phyloP scores from a whole-genome alignment of 495 filamentous ascomycete species.

The Extremus antarcticus region DNA sequence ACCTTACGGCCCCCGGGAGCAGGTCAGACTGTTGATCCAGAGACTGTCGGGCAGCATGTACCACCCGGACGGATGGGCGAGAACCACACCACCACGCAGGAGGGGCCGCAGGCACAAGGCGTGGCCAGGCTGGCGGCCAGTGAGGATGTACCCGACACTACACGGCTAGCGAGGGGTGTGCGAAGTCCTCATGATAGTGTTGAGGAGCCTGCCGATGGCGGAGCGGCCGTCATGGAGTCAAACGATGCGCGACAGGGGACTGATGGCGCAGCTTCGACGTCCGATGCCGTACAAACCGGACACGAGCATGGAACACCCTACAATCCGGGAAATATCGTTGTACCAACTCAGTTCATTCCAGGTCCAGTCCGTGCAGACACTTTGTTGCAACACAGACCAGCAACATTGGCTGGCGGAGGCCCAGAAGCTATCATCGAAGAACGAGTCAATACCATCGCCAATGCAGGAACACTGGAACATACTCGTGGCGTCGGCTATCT shows the following conservation, averaged over 20 bases:
- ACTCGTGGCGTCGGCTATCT: neutral
- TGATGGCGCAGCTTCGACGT: neutral
- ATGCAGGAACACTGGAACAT: neutral
- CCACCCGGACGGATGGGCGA: conserved; percentile 8
- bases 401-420: conserved; percentile 13
- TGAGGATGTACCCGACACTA: neutral
- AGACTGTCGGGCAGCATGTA: conserved; percentile 1
- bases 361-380: no score
- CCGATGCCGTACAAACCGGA: neutral
- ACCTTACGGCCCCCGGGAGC: conserved; percentile 2
- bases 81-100: conserved; percentile 4
- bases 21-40: neutral
- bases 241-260: neutral
- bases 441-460: conserved; percentile 5
- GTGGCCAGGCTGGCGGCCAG: neutral
- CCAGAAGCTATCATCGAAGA: conserved; percentile 11
- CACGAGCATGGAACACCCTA: neutral
- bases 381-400: neutral
- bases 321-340: neutral
- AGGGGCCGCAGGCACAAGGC: conserved; percentile 11
- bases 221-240: neutral
- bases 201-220: conserved; percentile 6
- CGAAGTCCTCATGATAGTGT: neutral
- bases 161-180: conserved; percentile 1
- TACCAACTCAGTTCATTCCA: neutral